A percentile compares a stretch with the other conserved stretches of the same genome.
Conservation (phyloP, 192 early-diverging fungal species). For the Rhizophagus prolifer region DNA sequence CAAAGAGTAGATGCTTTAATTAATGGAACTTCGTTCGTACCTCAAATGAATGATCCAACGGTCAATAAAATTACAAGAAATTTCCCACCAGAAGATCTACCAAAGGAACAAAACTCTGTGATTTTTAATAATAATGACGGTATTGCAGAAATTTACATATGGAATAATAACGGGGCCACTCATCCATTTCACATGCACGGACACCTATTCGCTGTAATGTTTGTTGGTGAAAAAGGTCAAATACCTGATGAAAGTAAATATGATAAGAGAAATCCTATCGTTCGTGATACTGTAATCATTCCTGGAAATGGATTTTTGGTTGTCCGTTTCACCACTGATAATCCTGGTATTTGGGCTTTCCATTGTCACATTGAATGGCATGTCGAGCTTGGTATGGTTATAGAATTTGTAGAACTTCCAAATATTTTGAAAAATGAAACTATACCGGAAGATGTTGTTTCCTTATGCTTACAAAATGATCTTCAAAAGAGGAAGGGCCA, state of each 20-base stretch:
- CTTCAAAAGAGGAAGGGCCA: too few relatives aligned
- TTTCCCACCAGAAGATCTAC: not conserved
- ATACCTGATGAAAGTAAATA: conserved; percentile 11
- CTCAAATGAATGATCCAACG: too few relatives aligned
- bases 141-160: not conserved
- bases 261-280: conserved; percentile 31
- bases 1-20: too few relatives aligned
- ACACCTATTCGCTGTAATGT: conserved; percentile 39
- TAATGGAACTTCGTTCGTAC: too few relatives aligned
- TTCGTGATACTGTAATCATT: conserved; percentile 38
- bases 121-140: not conserved
- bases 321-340: conserved; percentile 32
- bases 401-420: conserved; percentile 30
- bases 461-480: too few relatives aligned
- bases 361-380: conserved; percentile 53
- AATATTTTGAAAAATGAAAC: too few relatives aligned
- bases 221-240: conserved; percentile 33
- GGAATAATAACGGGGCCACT: not conserved
- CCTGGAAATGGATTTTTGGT: conserved; percentile 32
- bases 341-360: conserved; percentile 43
- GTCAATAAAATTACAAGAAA: too few relatives aligned
- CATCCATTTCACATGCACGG: conserved; percentile 31
- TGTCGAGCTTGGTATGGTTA: conserved; percentile 40
- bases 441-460: too few relatives aligned
- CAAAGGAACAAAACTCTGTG: not conserved